phyloP scores from a whole-genome alignment of 2,329 filamentous ascomycete genomes.

The Neofusicoccum cordaticola region DNA sequence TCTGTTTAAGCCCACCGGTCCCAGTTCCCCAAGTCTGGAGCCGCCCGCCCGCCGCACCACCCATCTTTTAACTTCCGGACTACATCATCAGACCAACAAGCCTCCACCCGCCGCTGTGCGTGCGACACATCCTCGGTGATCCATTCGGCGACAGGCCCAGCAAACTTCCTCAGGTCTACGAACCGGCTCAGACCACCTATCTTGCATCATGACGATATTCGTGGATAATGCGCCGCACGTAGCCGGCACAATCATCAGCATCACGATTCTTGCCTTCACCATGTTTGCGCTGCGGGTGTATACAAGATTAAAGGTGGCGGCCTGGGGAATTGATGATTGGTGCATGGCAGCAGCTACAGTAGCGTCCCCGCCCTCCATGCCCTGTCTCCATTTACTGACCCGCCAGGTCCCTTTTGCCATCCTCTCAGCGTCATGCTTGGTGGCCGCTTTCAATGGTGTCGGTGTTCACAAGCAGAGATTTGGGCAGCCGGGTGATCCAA shows the following conservation, averaged over 20 bases:
- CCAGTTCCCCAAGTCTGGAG: constrained; percentile 6
- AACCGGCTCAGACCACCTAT: background rate
- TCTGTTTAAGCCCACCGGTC: background rate
- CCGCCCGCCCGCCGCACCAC: background rate
- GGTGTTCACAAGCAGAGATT: constrained; percentile 30
- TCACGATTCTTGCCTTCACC: constrained; percentile 21
- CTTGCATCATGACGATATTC: background rate
- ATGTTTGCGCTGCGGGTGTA: constrained; percentile 23
- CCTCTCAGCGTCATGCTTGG: constrained; percentile 27
- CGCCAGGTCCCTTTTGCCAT: constrained; percentile 26
- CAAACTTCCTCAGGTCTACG: background rate
- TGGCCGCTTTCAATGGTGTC: constrained; percentile 32
- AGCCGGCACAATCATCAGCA: constrained; percentile 23
- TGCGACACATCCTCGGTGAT: background rate
- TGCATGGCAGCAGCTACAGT: constrained; percentile 25
- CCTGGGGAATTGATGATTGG: constrained; percentile 33
- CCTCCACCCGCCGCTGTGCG: background rate
- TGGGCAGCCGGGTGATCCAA: constrained; percentile 4
- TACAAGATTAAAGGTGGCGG: constrained; percentile 20
- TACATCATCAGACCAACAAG: background rate
- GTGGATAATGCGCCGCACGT: constrained; percentile 22
- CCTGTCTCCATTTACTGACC: constrained; percentile 7
- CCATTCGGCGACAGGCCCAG: background rate
- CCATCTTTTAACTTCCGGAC: background rate
- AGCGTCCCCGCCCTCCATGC: background rate